Evolutionary conservation across 2,329 filamentous ascomycete species (phyloP), one percentile per base, ranked within the genome.

Genomic region (Lojkania enalia): DNA sequence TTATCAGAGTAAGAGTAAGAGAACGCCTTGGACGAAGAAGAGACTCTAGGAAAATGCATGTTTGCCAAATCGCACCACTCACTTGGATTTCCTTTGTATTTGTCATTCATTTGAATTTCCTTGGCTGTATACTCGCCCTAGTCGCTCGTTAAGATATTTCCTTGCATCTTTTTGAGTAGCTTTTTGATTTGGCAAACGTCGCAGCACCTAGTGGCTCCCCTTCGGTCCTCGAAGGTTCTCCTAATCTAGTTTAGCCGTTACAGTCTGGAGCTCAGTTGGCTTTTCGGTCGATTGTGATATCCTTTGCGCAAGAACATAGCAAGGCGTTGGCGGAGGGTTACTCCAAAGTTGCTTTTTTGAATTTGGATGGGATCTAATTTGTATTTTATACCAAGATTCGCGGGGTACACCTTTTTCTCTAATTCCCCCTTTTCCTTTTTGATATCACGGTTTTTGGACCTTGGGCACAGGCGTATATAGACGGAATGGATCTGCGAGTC

Each of bases 71-170:
- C 58, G 45, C 53, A 57, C 59, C 66, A 57, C 52, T 69, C 66
- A 35, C 67, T 69, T 65, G 42, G 38, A 48, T 69, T 66, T 60
- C 63, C 47, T 67, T 65, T 69, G 64, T 68, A 57, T 38, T 48
- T 43, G 51, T 59, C 61, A 41, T 57, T 64, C 61, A 14, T 60
- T 64, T n/a, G n/a, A n/a, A n/a, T n/a, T n/a, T n/a, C n/a, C n/a
- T n/a, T n/a, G n/a, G 60, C 58, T 20, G 39, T 35, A 19, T 30
- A 33, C 51, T 42, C 39, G 57, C 54, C 51, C 19, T 31, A 56
- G 61, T 63, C 63, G 41, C 48, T 64, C 65, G 4, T 56, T 63
- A 30, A 36, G 37, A 44, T 21, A 39, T 65, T 66, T 66, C 53
- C 55, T 54, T 60, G 18, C 19, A 30, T 41, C 27, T 49, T 29